phyloP scores from a whole-genome alignment of 1,284 basidiomycete species.

The Butyriboletus appendiculatus region DNA sequence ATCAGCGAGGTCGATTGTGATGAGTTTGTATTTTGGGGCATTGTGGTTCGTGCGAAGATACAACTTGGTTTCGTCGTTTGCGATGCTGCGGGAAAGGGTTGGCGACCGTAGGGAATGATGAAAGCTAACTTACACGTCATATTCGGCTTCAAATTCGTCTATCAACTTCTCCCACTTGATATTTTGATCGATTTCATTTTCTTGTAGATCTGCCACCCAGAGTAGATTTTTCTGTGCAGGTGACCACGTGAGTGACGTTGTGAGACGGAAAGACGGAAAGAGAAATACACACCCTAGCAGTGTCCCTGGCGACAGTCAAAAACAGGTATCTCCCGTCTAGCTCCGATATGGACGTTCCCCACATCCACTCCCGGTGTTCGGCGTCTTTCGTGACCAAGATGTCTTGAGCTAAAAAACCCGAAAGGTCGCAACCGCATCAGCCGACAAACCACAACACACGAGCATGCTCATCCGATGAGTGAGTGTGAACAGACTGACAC shows the following conservation, averaged over 20 bases:
- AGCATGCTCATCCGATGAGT: slow-evolving; percentile 1
- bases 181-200: slow-evolving; percentile 57
- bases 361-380: slow-evolving; percentile 70
- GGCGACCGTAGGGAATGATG: background rate
- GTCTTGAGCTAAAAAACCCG: slow-evolving; percentile 55
- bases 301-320: slow-evolving; percentile 60
- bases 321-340: slow-evolving; percentile 66
- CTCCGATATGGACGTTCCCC: slow-evolving; percentile 53
- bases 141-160: slow-evolving; percentile 63
- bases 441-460: background rate
- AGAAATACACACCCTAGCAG: slow-evolving; percentile 51
- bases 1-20: slow-evolving; percentile 65
- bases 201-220: slow-evolving; percentile 69
- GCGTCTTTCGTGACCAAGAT: slow-evolving; percentile 65
- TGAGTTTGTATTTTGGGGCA: slow-evolving; percentile 67
- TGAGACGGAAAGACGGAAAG: background rate
- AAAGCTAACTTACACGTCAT: slow-evolving; percentile 51
- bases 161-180: slow-evolving; percentile 73
- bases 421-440: slow-evolving; percentile 10
- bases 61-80: slow-evolving; percentile 66
- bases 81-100: slow-evolving; percentile 45
- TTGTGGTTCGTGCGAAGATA: slow-evolving; percentile 68
- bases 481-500: slow-evolving; percentile 43
- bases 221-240: slow-evolving; percentile 65
- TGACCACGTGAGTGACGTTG: background rate